Evolutionary conservation across 495 filamentous ascomycete species (phyloP), one percentile per base, ranked within the genome.

Genomic region (Alectoria sarmentosa): DNA sequence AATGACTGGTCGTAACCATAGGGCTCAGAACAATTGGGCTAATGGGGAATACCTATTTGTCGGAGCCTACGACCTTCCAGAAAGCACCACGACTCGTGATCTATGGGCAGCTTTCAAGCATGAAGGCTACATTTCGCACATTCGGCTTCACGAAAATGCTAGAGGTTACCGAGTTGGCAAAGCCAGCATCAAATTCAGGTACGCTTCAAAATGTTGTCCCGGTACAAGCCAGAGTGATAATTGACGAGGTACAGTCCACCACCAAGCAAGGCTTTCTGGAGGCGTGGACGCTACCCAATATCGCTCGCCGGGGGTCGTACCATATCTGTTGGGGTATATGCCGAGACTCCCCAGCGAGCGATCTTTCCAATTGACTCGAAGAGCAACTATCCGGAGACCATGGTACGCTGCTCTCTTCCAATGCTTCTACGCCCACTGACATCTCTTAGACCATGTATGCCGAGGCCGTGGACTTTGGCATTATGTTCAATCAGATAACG

Each of bases 141-240:
- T 83, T 57, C 79, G 82, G 34, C 69, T 83, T 1, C 78, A 73
- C 38, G 76, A 77, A 44, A 72, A 79, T 61, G 42, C 52, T 11
- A 67, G 73, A 28, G 77, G 74, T 14, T 62, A 68, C 19, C 54
- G 72, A 49, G 63, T 63, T 15, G 65, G 67, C 2, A 71, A 64
- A 41, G 80, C 73, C 7, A 73, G 73, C 17, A 63, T 82, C n/a
- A 73, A 78, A 0, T 82, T 82, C 58, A 77, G 67, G 80, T 82
- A 61, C 36, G 74, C 65, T 26, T 63, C 52, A 21, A 32, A 19
- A 13, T 13, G 58, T 58, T 37, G 26, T 60, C 10, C 36, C 28
- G 49, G 28, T 13, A 14, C 36, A 46, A 36, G 55, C 34, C 49
- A 61, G 21, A 28, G n/a, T 32, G 11, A 19, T 14, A 48, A 46